Evolutionary conservation across 495 filamentous ascomycete genomes (phyloP), one percentile per base, ranked within the genome.

Genomic region (Beverwykella pulmonaria): DNA sequence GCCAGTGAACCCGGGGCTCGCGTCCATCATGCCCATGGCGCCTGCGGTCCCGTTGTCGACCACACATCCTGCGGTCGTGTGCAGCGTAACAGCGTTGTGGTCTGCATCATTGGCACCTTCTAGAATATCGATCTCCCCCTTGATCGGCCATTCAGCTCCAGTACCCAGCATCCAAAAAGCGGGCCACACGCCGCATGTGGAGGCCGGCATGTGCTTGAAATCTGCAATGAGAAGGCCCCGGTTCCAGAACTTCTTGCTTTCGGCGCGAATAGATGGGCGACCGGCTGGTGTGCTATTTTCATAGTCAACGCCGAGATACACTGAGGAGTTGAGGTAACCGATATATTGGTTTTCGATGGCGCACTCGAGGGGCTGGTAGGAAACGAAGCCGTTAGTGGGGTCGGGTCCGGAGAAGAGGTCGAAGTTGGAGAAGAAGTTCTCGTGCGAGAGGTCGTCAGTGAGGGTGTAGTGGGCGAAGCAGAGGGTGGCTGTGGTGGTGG

Each of bases 141-240:
- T 81, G 4, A 75, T 70, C 0, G 91, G 93, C 93, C 93, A 63
- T 14, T 30, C n/a, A 2, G 54, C 57, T n/a, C 20, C 22, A 20
- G 39, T 54, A 10, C 67, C 61, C 6, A 75, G 62, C 39, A 72
- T 34, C 76, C 73, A 78, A 10, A 73, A 41, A 0, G 76, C 75
- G 2, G 73, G 74, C 76, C 74, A 78, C 0, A 63, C 60, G 9
- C 74, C 75, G 41, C 61, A 74, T 7, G 47, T 71, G 15, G 46
- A 56, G n/a, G 48, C 61, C 3, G 76, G 76, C 57, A 74, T 71
- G 59, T 78, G 76, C 0, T 15, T 10, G 41, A 76, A 47, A 52
- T 78, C 76, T 9, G 65, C 61, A 17, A 74, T 46, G 10, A 73
- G 39, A 10, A 76, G 65, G 0, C 75, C 74, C 22, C 63, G 59